phyloP scores from a whole-genome alignment of 768 basidiomycete species.

The Trametes gibbosa region DNA sequence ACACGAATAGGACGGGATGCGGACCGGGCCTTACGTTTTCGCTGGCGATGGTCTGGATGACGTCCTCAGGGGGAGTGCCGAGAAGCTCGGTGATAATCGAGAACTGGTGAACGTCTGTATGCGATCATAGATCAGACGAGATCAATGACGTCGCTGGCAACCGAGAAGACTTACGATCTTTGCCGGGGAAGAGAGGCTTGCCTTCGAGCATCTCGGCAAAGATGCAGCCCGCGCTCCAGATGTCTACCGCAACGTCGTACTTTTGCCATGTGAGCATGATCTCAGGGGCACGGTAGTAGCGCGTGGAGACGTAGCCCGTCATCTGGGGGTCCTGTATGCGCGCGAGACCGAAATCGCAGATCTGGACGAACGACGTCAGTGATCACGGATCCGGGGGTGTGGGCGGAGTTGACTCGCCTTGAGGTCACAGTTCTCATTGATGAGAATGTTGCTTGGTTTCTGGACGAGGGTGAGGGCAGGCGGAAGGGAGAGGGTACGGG shows the following conservation, averaged over 20 bases:
- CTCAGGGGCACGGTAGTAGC: slow-evolving; percentile 98
- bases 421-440: slow-evolving; percentile 99
- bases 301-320: slow-evolving; percentile 99
- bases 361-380: slow-evolving; percentile 46
- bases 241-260: slow-evolving; percentile 99
- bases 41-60: slow-evolving; percentile 97
- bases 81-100: slow-evolving; percentile 98
- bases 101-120: slow-evolving; percentile 96
- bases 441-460: slow-evolving; percentile 99
- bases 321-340: slow-evolving; percentile 99
- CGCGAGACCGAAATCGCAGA: slow-evolving; percentile 98
- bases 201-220: slow-evolving; percentile 99
- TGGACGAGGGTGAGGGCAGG: slow-evolving; percentile 27
- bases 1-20: background rate
- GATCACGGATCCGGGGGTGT: background rate
- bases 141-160: slow-evolving; percentile 8
- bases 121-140: background rate
- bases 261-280: slow-evolving; percentile 99
- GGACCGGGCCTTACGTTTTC: slow-evolving; percentile 72
- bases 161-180: slow-evolving; percentile 75
- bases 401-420: slow-evolving; percentile 53
- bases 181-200: slow-evolving; percentile 97
- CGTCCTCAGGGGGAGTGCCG: slow-evolving; percentile 99
- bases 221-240: slow-evolving; percentile 99
- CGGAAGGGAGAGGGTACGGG: background rate